Evolutionary conservation across 371 early-diverging fungal species (phyloP).

Genomic region (Mortierella sp.): DNA sequence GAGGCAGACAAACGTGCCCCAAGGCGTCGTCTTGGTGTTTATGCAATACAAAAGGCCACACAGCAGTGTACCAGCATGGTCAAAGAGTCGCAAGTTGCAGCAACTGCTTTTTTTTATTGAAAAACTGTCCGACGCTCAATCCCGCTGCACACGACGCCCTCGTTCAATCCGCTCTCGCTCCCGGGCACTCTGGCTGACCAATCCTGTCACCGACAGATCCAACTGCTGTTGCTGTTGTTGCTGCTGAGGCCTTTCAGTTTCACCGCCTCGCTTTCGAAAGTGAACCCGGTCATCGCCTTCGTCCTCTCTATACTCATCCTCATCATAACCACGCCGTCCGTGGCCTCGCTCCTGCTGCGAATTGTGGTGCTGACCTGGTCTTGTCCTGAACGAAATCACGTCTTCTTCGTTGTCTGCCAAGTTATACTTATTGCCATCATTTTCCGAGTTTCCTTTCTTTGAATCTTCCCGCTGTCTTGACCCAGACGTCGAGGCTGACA

Average conservation of each 20-base stretch:
- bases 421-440: constrained; percentile 10
- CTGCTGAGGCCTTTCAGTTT: not conserved
- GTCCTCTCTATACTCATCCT: constrained; percentile 9
- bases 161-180: constrained; percentile 41
- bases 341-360: not conserved
- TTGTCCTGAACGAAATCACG: constrained; percentile 30
- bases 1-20: too few relatives aligned
- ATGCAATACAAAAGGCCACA: too few relatives aligned
- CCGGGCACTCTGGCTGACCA: constrained; percentile 45
- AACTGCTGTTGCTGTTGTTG: not conserved
- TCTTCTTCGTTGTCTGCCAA: constrained; percentile 17
- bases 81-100: not conserved
- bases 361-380: constrained; percentile 12
- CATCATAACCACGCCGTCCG: constrained; percentile 27
- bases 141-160: constrained; percentile 27
- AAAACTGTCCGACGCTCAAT: not conserved
- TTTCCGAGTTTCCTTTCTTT: not conserved
- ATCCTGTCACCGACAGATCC: constrained; percentile 33
- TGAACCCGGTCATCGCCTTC: constrained; percentile 11
- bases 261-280: constrained; percentile 16
- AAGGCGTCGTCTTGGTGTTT: too few relatives aligned
- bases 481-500: not conserved
- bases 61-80: too few relatives aligned
- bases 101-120: not conserved
- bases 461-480: not conserved